Evolutionary conservation across 2,329 filamentous ascomycete genomes (phyloP).

Genomic region (Aspergillus piperis): DNA sequence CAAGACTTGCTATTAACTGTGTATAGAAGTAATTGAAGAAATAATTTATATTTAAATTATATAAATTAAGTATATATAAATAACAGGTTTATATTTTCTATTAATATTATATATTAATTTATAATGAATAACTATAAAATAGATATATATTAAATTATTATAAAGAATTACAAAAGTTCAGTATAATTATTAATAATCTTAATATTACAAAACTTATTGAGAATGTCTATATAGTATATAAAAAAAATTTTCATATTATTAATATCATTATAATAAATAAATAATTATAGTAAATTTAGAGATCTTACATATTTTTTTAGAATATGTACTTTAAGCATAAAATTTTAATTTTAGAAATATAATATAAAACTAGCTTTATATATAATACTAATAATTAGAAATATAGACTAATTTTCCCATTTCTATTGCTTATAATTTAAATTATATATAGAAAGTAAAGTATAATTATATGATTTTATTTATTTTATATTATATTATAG

Average conservation of each 20-base stretch:
- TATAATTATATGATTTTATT: too few relatives aligned
- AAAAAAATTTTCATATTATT: background rate
- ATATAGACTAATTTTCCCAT: background rate
- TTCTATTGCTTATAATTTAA: background rate
- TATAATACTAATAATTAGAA: background rate
- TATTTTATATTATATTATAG: too few relatives aligned
- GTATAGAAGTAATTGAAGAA: too few relatives aligned
- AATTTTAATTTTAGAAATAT: too few relatives aligned
- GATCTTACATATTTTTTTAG: background rate
- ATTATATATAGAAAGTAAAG: too few relatives aligned
- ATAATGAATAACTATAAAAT: background rate
- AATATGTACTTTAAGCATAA: too few relatives aligned
- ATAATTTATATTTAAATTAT: too few relatives aligned
- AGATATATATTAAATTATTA: background rate
- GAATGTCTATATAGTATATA: background rate
- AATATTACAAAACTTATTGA: too few relatives aligned
- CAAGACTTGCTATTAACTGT: too few relatives aligned
- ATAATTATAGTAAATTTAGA: background rate
- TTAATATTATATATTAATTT: background rate
- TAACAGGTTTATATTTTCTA: background rate
- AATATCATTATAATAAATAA: background rate
- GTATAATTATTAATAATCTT: background rate
- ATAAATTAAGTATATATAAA: background rate
- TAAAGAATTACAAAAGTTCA: background rate
- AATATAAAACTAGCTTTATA: too few relatives aligned